Conservation (phyloP, 805 yeast species). For the Ogataea corticis region DNA sequence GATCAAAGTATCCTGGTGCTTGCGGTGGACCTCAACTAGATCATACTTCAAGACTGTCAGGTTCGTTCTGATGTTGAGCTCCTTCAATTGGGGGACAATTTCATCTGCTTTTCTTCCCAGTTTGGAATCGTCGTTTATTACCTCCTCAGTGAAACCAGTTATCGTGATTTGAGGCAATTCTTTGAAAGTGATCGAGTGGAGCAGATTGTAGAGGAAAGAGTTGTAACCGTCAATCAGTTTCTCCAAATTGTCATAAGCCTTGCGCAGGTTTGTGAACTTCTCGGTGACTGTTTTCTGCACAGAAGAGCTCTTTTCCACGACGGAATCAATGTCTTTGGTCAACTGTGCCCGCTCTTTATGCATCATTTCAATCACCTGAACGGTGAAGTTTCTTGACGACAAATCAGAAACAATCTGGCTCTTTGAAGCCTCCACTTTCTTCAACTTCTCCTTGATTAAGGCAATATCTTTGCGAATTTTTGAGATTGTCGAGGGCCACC, state of each 20-base stretch:
- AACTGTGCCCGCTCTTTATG: conserved; percentile 61
- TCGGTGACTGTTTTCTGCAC: conserved; percentile 48
- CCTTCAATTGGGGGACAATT: conserved; percentile 40
- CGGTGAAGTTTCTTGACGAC: conserved; percentile 55
- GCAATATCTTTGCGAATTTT: conserved; percentile 57
- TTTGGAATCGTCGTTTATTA: conserved; percentile 40
- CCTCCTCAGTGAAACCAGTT: conserved; percentile 26
- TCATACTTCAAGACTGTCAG: conserved; percentile 47
- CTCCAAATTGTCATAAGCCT: conserved; percentile 52
- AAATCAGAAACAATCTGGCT: conserved; percentile 47
- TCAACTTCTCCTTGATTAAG: conserved; percentile 41
- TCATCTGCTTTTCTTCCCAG: conserved; percentile 48
- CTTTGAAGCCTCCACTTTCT: conserved; percentile 37
- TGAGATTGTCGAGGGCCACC: conserved; percentile 63
- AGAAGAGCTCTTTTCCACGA: conserved; percentile 41
- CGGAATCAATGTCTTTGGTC: conserved; percentile 50
- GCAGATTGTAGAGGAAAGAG: conserved; percentile 50
- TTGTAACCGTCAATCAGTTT: conserved; percentile 58
- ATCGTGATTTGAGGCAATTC: conserved; percentile 26
- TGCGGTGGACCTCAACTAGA: conserved; percentile 46
- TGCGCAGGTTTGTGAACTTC: conserved; percentile 51
- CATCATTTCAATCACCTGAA: conserved; percentile 62
- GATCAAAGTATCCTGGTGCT: conserved; percentile 57
- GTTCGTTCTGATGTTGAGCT: conserved; percentile 33
- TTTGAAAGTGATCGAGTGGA: conserved; percentile 26